Base-by-base conservation (phyloP, 805 yeast species). In the Yarrowia sp. region DNA sequence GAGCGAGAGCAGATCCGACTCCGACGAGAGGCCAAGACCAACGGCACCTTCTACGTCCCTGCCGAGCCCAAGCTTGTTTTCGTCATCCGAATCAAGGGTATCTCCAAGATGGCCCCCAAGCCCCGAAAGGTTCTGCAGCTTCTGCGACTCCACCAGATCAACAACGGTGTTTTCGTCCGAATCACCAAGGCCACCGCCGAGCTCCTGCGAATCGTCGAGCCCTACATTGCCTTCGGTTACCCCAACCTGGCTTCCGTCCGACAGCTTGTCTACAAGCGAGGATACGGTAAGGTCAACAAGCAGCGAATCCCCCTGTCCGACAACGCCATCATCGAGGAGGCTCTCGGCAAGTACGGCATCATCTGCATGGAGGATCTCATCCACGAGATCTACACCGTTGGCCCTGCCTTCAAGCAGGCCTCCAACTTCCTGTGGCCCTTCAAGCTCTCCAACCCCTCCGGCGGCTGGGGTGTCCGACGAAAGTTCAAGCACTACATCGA, bases 21-120 rank as follows among this genome's bases (percentile, higher is more conserved):
- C 79, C 89, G 89, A 87, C 91, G 97, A 84, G 91, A 90, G 75
- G 97, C 97, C 77, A 91, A 90, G 87, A 93, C 94, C 82, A 84
- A 88, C 80, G 97, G 96, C 83, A 88, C 95, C 79, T 91, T 89
- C 92, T 93, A 88, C 87, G 91, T 88, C 74, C 89, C 87, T 86
- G 97, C 97, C 83, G 94, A 93, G 88, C 87, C 89, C 80, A 92
- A 91, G 85, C 89, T 93, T 80, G 97, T 91, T 75, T 92, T 93
- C 83, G 97, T 93, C 80, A 88, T 93, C 83, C 92, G 98, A 90
- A 93, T 93, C 89, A 93, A 93, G 94, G 98, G 98, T 93, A 91
- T 93, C 83, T 90, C 86, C 93, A 93, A 92, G 90, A 92, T 93
- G 79, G 91, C 97, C 81, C 97, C 98, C 80, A 93, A 93, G 90